These are phyloP conservation scores for Mallotus nudiflorus DNA, from an alignment of 345 rosid species.

Conservation along the genomic window DNA sequence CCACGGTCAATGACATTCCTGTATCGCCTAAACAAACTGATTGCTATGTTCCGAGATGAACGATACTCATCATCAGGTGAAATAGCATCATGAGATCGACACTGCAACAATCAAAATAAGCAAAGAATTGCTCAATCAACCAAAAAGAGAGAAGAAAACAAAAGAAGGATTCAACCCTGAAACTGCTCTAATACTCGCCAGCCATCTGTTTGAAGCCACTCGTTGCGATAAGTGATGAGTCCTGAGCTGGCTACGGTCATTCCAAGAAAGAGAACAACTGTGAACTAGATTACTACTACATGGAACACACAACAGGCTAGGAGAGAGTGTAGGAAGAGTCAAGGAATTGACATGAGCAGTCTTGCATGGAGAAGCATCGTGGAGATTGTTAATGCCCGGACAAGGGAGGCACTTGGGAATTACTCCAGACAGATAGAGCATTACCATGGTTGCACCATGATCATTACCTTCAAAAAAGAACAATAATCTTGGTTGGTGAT, in stretches of 20 bases:
- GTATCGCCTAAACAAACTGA: conserved; percentile 80
- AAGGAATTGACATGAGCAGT: conserved; percentile 25
- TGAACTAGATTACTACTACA: conserved; percentile 27
- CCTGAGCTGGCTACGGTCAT: conserved; percentile 31
- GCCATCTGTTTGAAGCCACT: conserved; percentile 46
- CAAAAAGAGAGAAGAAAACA: background rate
- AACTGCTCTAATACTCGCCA: conserved; percentile 43
- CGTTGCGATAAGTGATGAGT: conserved; percentile 26
- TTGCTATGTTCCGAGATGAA: conserved; percentile 84
- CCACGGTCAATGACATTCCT: conserved; percentile 84
- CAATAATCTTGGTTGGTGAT: background rate
- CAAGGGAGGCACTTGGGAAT: conserved; percentile 31
- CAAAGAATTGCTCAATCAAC: conserved; percentile 5
- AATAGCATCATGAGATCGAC: conserved; percentile 47
- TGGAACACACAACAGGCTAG: conserved; percentile 25
- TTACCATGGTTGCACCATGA: conserved; percentile 68
- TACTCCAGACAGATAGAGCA: conserved; percentile 42
- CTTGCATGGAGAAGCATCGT: conserved; percentile 30
- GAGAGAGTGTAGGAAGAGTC: conserved; percentile 29
- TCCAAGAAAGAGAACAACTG: conserved; percentile 41
- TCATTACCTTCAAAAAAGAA: conserved; percentile 20
- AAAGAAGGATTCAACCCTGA: background rate
- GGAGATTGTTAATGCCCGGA: conserved; percentile 23
- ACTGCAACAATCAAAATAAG: conserved; percentile 39
- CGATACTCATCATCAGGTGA: conserved; percentile 79